Percentiles rank a stretch among this genome's conserved stretches.
phyloP scores from a whole-genome alignment of 75 land plant genomes.

The Pinus tabuliformis region DNA sequence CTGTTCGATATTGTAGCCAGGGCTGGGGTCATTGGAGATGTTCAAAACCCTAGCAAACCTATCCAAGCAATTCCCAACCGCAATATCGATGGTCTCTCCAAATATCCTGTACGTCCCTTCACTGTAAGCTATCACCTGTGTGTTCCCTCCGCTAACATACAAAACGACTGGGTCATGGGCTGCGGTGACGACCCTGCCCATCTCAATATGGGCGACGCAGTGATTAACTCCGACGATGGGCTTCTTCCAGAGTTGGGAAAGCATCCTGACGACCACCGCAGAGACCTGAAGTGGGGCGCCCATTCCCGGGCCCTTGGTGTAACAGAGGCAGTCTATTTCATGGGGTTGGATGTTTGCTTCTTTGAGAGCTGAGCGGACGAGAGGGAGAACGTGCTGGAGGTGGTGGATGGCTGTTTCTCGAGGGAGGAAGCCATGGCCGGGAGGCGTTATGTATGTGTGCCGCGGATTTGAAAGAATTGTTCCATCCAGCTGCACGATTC shows the following conservation, averaged over 20 bases:
- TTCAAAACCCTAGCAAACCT: slow-evolving; percentile 83
- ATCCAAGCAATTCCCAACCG: slow-evolving; percentile 91
- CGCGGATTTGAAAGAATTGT: slow-evolving; percentile 90
- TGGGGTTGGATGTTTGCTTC: slow-evolving; percentile 35
- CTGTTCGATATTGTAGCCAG: slow-evolving; percentile 94
- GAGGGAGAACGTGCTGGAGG: slow-evolving; percentile 75
- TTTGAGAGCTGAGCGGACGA: slow-evolving; percentile 54
- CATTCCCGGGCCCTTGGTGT: slow-evolving; percentile 96
- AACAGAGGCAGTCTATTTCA: slow-evolving; percentile 81
- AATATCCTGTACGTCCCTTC: slow-evolving; percentile 85
- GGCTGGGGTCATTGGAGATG: slow-evolving; percentile 85
- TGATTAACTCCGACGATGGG: slow-evolving; percentile 89
- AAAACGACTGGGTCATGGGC: slow-evolving; percentile 86
- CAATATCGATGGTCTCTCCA: slow-evolving; percentile 93
- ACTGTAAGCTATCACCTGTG: slow-evolving; percentile 91
- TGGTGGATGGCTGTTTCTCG: slow-evolving; percentile 96
- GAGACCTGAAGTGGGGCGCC: slow-evolving; percentile 87
- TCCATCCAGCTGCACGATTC: slow-evolving; percentile 81
- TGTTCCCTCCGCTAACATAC: slow-evolving; percentile 92
- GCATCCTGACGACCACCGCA: slow-evolving; percentile 59
- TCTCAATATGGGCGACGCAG: slow-evolving; percentile 93
- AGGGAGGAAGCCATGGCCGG: slow-evolving; percentile 96
- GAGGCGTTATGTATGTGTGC: slow-evolving; percentile 96
- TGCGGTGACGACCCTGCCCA: slow-evolving; percentile 87
- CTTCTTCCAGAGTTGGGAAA: slow-evolving; percentile 78